These are phyloP conservation scores for Cryphonectria nitschkei DNA, from an alignment of 2,329 filamentous ascomycete genomes.

Conservation along the genomic window DNA sequence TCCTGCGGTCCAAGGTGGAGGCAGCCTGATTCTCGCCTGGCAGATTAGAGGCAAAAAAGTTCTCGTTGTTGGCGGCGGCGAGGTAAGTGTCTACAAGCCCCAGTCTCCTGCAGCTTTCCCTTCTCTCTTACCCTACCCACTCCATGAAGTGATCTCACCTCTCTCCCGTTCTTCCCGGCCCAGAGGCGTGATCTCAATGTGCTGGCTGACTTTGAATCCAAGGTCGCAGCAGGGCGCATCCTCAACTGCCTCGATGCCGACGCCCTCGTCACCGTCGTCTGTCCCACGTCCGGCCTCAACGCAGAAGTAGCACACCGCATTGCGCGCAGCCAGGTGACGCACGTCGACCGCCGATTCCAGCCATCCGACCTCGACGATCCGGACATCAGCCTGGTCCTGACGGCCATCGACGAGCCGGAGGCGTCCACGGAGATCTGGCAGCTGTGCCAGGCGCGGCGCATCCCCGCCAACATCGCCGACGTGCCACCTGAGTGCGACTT, in stretches of 20 bases:
- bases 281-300: constrained; percentile 79
- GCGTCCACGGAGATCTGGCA: constrained; percentile 93
- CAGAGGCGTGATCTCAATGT: not conserved
- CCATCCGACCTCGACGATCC: constrained; percentile 80
- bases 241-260: constrained; percentile 94
- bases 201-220: constrained; percentile 29
- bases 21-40: constrained; percentile 94
- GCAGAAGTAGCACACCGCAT: constrained; percentile 86
- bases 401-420: constrained; percentile 88
- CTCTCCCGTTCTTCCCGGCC: too few species aligned
- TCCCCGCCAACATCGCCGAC: constrained; percentile 94
- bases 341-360: constrained; percentile 83
- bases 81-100: constrained; percentile 60
- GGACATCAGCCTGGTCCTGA: constrained; percentile 90
- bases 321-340: constrained; percentile 72
- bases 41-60: constrained; percentile 88
- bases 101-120: constrained; percentile 3
- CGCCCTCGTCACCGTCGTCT: constrained; percentile 84
- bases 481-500: constrained; percentile 97
- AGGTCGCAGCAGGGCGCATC: constrained; percentile 96
- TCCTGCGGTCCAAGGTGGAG: constrained; percentile 83
- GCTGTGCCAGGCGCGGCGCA: constrained; percentile 80
- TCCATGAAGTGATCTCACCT: too few species aligned
- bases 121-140: not conserved
- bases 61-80: constrained; percentile 91